Evolutionary conservation across 495 filamentous ascomycete species (phyloP), one percentile per base, ranked within the genome.

Genomic region (Penicillium riverlandense): DNA sequence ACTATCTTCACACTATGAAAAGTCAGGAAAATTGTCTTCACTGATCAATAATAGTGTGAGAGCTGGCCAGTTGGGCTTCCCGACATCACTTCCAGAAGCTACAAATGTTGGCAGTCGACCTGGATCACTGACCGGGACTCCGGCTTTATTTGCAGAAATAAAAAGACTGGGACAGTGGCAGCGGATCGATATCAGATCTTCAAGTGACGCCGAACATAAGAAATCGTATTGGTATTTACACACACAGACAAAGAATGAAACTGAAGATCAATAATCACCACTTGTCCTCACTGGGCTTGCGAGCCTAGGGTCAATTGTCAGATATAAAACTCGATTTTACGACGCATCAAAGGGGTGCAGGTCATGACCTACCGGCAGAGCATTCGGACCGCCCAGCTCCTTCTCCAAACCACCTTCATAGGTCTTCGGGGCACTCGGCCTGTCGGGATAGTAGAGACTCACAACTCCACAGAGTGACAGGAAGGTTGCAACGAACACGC

Each of bases 341-440:
- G 4, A 22, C 22, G 22, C 22, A 3, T 22, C 22, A 2, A 22
- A 22, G 9, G 32, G 32, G 32, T 0, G 8, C 31, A 33, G 9
- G 2, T 8, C 32, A 34, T 34, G 10, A 62, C 73, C 48, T 53
- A 75, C 73, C 46, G 52, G 52, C 35, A 67, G 7, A 47, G 72
- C 70, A 49, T 65, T 59, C 14, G 72, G 61, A 14, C 92, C 92
- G 38, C 92, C 94, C 39, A 99, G 70, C 53, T 96, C 94, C 48
- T 76, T 75, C 63, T 91, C 82, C 45, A 99, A 63, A 22, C 94
- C 94, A 45, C 77, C 86, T 44, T 84, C 82, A 57, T 86, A 99
- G 47, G 85, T 85, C 44, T 84, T 80, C 4, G 87, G 86, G 51
- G 72, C 82, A 37, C 82, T 78, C 27, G 79, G 80, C 72, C 79